phyloP scores from a whole-genome alignment of 2,329 filamentous ascomycete genomes.

The Xylariaceae sp. region DNA sequence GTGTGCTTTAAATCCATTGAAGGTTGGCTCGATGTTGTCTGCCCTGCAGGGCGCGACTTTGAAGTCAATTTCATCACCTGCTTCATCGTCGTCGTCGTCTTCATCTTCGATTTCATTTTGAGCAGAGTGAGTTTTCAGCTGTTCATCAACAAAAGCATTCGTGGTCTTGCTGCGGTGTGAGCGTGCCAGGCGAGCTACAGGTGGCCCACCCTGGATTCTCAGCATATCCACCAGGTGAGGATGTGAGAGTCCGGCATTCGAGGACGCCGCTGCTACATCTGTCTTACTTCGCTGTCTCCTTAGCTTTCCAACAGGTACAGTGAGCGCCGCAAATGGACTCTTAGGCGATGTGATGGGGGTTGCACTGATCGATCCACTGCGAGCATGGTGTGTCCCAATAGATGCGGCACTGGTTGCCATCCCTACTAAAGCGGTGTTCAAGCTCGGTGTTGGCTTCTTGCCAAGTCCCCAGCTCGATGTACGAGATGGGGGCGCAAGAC shows the following conservation, averaged over 20 bases:
- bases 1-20: constrained; percentile 73
- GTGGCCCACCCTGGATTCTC: constrained; percentile 51
- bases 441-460: constrained; percentile 50
- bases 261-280: constrained; percentile 41
- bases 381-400: constrained; percentile 53
- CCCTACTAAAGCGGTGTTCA: constrained; percentile 55
- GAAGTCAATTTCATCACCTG: constrained; percentile 55
- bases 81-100: constrained; percentile 58
- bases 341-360: constrained; percentile 52
- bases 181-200: constrained; percentile 46
- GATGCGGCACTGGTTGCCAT: constrained; percentile 53
- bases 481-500: constrained; percentile 48
- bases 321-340: constrained; percentile 42
- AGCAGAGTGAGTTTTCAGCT: too few species aligned
- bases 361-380: constrained; percentile 58
- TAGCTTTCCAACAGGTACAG: constrained; percentile 41
- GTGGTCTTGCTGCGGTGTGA: too few species aligned
- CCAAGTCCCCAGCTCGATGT: constrained; percentile 46
- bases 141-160: constrained; percentile 43
- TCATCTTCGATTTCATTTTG: constrained; percentile 39
- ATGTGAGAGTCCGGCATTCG: constrained; percentile 33
- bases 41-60: constrained; percentile 59
- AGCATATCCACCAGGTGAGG: constrained; percentile 48
- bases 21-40: constrained; percentile 66
- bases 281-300: constrained; percentile 55